A percentile compares a stretch with the other conserved stretches of the same genome.
phyloP scores from a whole-genome alignment of 2,329 filamentous ascomycete genomes.

The Phyllosticta capitalensis region DNA sequence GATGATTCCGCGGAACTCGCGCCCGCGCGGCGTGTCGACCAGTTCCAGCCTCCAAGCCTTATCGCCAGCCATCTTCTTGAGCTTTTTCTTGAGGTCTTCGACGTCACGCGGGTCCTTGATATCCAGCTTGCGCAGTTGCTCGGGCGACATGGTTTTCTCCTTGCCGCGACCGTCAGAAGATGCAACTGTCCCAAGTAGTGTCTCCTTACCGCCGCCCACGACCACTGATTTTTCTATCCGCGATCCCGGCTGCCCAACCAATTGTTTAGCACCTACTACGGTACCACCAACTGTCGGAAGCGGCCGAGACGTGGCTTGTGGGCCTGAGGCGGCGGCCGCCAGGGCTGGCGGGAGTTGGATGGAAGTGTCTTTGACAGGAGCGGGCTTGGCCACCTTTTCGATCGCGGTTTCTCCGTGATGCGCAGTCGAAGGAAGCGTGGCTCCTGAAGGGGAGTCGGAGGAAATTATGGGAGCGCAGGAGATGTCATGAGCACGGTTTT shows the following conservation, averaged over 20 bases:
- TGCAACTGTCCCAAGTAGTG: slow-evolving; percentile 42
- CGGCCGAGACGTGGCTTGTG: slow-evolving; percentile 22
- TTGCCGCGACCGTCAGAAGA: slow-evolving; percentile 50
- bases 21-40: slow-evolving; percentile 56
- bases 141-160: slow-evolving; percentile 48
- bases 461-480: slow-evolving; percentile 61
- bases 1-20: slow-evolving; percentile 62
- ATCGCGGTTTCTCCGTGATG: neutral
- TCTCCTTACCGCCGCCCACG: slow-evolving; percentile 44
- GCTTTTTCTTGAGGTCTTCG: slow-evolving; percentile 56
- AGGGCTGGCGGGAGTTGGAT: slow-evolving; percentile 12
- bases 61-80: slow-evolving; percentile 60
- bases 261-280: slow-evolving; percentile 46
- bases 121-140: slow-evolving; percentile 59
- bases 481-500: slow-evolving; percentile 67
- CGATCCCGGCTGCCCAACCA: slow-evolving; percentile 47
- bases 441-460: slow-evolving; percentile 37
- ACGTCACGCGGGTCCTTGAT: slow-evolving; percentile 54
- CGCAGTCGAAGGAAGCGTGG: slow-evolving; percentile 37
- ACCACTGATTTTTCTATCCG: slow-evolving; percentile 45
- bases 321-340: slow-evolving; percentile 19
- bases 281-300: slow-evolving; percentile 47
- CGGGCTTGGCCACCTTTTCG: neutral
- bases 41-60: slow-evolving; percentile 74
- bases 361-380: neutral